Conservation (phyloP, 495 filamentous ascomycete genomes). For the Trichoderma orchidacearum region DNA sequence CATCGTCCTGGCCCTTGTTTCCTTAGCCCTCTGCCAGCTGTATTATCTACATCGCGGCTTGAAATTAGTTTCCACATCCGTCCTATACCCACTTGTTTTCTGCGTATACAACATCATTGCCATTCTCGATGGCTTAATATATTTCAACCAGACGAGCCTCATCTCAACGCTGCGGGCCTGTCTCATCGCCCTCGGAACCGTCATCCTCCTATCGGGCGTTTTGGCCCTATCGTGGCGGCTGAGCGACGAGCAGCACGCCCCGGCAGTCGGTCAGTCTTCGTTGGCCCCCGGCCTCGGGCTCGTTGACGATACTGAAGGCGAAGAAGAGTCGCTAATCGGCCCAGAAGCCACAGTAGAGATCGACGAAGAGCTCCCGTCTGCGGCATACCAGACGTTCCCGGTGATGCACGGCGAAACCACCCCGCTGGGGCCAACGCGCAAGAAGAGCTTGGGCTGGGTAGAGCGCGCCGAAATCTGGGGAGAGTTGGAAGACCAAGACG, state of each 20-base stretch:
- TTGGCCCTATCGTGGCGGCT: conserved; percentile 90
- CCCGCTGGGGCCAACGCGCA: conserved; percentile 19
- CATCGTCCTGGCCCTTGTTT: conserved; percentile 70
- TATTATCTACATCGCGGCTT: conserved; percentile 92
- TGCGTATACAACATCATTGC: conserved; percentile 99
- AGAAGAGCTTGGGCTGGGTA: conserved; percentile 27
- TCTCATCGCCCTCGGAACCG: conserved; percentile 77
- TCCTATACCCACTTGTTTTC: conserved; percentile 96
- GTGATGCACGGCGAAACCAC: conserved; percentile 17
- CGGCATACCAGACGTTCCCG: conserved; percentile 33
- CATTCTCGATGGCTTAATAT: conserved; percentile 92
- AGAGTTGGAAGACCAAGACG: conserved; percentile 46
- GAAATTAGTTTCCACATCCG: conserved; percentile 86
- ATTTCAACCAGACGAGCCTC: conserved; percentile 79
- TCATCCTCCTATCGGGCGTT: conserved; percentile 75
- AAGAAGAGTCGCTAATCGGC: conserved; percentile 27
- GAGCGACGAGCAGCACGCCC: conserved; percentile 50
- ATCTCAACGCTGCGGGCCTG: conserved; percentile 62
- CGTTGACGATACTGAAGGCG: conserved; percentile 48
- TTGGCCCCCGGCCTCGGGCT: conserved; percentile 59
- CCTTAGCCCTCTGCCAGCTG: conserved; percentile 76
- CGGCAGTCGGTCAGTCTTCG: conserved; percentile 44
- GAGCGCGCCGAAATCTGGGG: conserved; percentile 54
- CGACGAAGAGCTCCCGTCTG: conserved; percentile 19
- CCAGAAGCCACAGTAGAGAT: conserved; percentile 16